These are phyloP conservation scores for Fusarium phyllophilum DNA, from an alignment of 2,329 filamentous ascomycete genomes.

Conservation along the genomic window DNA sequence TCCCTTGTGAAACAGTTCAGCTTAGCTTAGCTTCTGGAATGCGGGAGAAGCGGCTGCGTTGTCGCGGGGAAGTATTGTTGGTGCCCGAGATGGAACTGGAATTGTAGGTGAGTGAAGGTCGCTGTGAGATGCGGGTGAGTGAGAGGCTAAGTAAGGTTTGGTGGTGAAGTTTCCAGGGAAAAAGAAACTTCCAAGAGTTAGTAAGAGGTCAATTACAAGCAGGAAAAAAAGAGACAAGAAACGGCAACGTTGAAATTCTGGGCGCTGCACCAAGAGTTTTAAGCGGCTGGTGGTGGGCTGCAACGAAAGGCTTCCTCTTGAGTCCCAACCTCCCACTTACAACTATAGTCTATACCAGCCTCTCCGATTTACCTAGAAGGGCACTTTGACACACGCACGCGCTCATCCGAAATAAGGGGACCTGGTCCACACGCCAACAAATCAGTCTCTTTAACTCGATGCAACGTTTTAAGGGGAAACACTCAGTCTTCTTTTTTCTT, in stretches of 20 bases:
- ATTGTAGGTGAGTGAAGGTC: constrained; percentile 19
- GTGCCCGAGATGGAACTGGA: constrained; percentile 26
- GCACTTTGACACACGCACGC: constrained; percentile 30
- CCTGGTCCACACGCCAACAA: constrained; percentile 34
- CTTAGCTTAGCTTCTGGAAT: constrained; percentile 11
- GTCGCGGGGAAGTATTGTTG: constrained; percentile 26
- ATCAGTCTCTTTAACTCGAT: constrained; percentile 31
- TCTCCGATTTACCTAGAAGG: constrained; percentile 41
- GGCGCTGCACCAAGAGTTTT: constrained; percentile 49
- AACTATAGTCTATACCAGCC: constrained; percentile 42
- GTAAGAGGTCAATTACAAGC: constrained; percentile 4
- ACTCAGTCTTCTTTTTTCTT: constrained; percentile 39
- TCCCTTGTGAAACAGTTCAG: constrained; percentile 26
- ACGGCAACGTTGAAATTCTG: constrained; percentile 35
- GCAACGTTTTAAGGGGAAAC: constrained; percentile 12
- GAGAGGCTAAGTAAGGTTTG: constrained; percentile 7
- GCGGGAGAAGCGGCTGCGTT: constrained; percentile 22
- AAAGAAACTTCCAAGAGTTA: constrained; percentile 2
- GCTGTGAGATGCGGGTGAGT: constrained; percentile 18
- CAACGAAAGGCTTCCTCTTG: constrained; percentile 34
- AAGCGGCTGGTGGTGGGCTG: constrained; percentile 44
- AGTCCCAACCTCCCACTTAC: constrained; percentile 52
- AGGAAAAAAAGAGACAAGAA: constrained; percentile 23
- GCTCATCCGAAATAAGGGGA: constrained; percentile 29
- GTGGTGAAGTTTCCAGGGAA: background rate